Conservation (phyloP, 352 stramenopile species). For the Aphanomyces cochlioides region DNA sequence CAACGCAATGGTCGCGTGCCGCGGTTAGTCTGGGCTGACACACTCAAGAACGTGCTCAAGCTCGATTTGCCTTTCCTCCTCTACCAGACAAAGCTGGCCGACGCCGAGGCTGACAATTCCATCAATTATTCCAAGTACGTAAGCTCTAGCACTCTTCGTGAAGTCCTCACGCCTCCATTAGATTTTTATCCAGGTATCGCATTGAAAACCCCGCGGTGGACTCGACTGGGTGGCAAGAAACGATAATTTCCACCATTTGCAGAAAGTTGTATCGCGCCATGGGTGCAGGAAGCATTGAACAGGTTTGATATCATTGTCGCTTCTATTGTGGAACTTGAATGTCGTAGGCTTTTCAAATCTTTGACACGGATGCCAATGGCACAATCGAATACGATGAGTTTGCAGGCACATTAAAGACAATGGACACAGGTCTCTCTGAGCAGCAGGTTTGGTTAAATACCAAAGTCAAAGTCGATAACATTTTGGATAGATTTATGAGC, state of each 20-base stretch:
- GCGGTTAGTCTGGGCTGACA: slow-evolving; percentile 45
- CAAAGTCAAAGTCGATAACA: neutral
- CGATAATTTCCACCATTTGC: slow-evolving; percentile 87
- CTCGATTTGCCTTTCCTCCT: slow-evolving; percentile 49
- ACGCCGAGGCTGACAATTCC: slow-evolving; percentile 40
- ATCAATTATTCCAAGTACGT: slow-evolving; percentile 55
- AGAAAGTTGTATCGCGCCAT: slow-evolving; percentile 90
- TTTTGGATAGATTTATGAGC: slow-evolving; percentile 44
- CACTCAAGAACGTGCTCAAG: slow-evolving; percentile 44
- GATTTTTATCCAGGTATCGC: slow-evolving; percentile 86
- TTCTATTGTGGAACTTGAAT: neutral
- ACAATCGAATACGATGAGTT: slow-evolving; percentile 94
- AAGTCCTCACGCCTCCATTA: neutral
- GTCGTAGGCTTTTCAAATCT: slow-evolving; percentile 77
- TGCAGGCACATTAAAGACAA: slow-evolving; percentile 81
- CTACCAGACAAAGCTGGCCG: slow-evolving; percentile 42
- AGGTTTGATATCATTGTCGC: slow-evolving; percentile 28
- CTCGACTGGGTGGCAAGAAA: slow-evolving; percentile 84
- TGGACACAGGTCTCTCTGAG: slow-evolving; percentile 89
- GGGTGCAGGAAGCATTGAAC: slow-evolving; percentile 78
- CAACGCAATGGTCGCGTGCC: slow-evolving; percentile 36
- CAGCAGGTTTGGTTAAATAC: slow-evolving; percentile 41
- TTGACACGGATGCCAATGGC: slow-evolving; percentile 85
- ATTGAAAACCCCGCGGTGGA: slow-evolving; percentile 88
- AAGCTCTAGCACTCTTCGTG: neutral